Base-by-base conservation (phyloP, 257 asterid species). In the Nicotiana obtusifolia region DNA sequence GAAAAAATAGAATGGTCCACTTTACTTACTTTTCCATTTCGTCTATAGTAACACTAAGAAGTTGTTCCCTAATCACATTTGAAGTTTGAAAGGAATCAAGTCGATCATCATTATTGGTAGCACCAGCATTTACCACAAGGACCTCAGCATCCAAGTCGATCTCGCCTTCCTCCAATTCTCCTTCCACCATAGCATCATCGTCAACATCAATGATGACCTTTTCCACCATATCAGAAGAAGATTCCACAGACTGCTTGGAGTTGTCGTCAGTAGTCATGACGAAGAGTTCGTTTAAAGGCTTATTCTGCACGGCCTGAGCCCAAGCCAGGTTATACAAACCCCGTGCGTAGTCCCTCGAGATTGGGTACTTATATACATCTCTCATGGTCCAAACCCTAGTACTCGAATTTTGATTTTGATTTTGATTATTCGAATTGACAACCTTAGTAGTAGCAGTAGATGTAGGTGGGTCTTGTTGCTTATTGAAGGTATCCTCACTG, bases 151-250 rank as follows among this genome's bases (percentile, higher is more conserved):
- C 99, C 95, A 93, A 90, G 88, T 96, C 99, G 88, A 96, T 96
- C 88, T 96, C 99, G 22, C 99, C 99, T 87, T 95, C 99, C 90
- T 95, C 99, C 92, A 95, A 82, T 87, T 95, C 99, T 59, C 94
- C 97, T 76, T 95, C 97, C 88, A 93, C 98, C 90, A 86, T 91
- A 84, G 82, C 95, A 80, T 90, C 93, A 65, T 86, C 97, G 77
- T 90, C 97, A 73, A 86, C 88, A 67, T 89, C 89, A 85, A 91
- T 90, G 71, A 90, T 91, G 68, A 84, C 85, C 85, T 86, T 85
- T 37, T 68, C 91, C 17, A 78, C 75, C 64, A n/a, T 82, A 17
- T 57, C 67, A 35, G 88, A 62, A 20, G 65, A 59, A 44, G 65
- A 59, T 41, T 80, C 56, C 84, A 11, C 62, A 53, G 60, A 35